These are phyloP conservation scores for Microdochium nivale DNA, from an alignment of 2,329 filamentous ascomycete genomes.

Conservation along the genomic window DNA sequence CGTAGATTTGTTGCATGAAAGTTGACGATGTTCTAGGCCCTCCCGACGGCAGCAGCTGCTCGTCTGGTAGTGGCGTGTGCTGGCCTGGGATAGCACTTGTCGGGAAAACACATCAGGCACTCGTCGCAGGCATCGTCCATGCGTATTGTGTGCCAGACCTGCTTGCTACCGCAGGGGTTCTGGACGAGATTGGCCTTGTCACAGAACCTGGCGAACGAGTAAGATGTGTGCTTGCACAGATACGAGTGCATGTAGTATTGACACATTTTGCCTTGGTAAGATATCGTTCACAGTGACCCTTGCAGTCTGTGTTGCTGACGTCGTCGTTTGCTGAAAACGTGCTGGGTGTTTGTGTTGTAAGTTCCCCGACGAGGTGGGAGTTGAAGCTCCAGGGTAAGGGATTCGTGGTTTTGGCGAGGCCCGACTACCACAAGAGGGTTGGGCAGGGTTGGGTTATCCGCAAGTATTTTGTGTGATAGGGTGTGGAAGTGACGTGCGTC, in stretches of 20 bases:
- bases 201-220: background rate
- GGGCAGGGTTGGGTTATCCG: too few relatives aligned
- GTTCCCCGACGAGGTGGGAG: too few relatives aligned
- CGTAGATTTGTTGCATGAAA: too few relatives aligned
- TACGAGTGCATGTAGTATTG: background rate
- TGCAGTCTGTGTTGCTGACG: background rate
- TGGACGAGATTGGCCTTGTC: background rate
- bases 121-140: slow-evolving; percentile 26
- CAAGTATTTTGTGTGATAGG: too few relatives aligned
- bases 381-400: too few relatives aligned
- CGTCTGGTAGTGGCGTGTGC: background rate
- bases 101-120: slow-evolving; percentile 20
- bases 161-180: slow-evolving; percentile 1
- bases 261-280: background rate
- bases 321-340: too few relatives aligned
- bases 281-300: background rate
- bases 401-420: too few relatives aligned
- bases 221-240: background rate
- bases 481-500: too few relatives aligned
- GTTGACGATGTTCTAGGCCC: background rate
- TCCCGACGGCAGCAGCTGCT: background rate
- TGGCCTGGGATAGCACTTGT: slow-evolving; percentile 4
- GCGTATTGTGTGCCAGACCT: slow-evolving; percentile 26
- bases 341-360: too few relatives aligned
- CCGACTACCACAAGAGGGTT: too few relatives aligned